These are phyloP conservation scores for Gastrolobium villosum DNA, from an alignment of 306 rosid species.

Conservation along the genomic window DNA sequence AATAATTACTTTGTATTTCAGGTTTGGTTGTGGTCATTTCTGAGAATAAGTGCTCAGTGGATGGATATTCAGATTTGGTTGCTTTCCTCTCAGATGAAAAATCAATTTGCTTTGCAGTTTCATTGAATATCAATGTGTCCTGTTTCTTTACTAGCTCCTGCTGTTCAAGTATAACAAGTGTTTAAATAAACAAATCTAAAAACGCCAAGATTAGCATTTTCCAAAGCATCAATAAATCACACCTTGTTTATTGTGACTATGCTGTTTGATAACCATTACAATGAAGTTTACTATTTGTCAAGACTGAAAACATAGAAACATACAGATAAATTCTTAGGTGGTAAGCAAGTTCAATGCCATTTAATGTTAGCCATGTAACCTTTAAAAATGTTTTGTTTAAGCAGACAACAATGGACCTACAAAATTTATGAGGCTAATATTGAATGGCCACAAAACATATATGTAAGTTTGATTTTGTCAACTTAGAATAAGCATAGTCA, in stretches of 20 bases:
- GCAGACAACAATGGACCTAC: neutral
- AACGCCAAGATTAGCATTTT: constrained; percentile 4
- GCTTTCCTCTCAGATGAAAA: constrained; percentile 17
- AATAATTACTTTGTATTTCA: constrained; percentile 30
- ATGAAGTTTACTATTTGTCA: neutral
- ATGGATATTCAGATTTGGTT: constrained; percentile 40
- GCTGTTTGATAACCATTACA: constrained; percentile 7
- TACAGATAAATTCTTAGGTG: neutral
- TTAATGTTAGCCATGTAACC: neutral
- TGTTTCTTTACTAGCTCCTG: constrained; percentile 48
- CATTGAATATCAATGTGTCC: constrained; percentile 51
- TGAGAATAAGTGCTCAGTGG: constrained; percentile 42
- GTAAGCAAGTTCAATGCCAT: neutral
- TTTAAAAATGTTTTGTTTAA: constrained; percentile 2
- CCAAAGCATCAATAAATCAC: constrained; percentile 3
- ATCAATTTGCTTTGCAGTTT: constrained; percentile 39
- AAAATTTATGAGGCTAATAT: neutral
- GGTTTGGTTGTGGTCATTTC: constrained; percentile 43
- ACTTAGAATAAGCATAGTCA: constrained; percentile 22
- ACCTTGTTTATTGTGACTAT: constrained; percentile 13
- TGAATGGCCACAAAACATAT: constrained; percentile 5
- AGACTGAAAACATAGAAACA: neutral
- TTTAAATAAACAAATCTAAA: constrained; percentile 15
- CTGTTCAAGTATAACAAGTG: constrained; percentile 41
- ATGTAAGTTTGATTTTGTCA: constrained; percentile 34